Percentiles rank a stretch among this genome's conserved stretches.
These are phyloP conservation scores for Carex sylvatica DNA, from an alignment of 202 grass and related monocot genomes.

Conservation along the genomic window DNA sequence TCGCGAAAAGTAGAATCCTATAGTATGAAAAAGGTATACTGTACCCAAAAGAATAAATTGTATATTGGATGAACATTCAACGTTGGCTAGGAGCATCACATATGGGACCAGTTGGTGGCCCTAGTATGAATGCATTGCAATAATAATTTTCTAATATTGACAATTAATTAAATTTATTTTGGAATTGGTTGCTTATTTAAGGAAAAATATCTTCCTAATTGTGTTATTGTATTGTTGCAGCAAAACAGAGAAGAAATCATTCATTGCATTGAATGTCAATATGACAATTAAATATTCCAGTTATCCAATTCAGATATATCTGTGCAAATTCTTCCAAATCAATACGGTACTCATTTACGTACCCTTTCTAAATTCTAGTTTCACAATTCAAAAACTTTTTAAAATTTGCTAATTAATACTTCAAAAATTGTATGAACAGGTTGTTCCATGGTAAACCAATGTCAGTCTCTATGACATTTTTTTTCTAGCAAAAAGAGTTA, in stretches of 20 bases:
- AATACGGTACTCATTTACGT: not conserved
- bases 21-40: not conserved
- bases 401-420: not conserved
- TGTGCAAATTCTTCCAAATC: not conserved
- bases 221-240: not conserved
- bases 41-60: too few relatives aligned
- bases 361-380: not conserved
- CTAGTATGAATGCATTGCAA: not conserved
- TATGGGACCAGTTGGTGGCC: not conserved
- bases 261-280: slow-evolving; percentile 5
- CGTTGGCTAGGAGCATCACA: not conserved
- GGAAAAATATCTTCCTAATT: not conserved
- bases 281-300: slow-evolving; percentile 2
- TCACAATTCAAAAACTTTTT: not conserved
- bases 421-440: too few relatives aligned
- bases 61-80: too few relatives aligned
- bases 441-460: too few relatives aligned
- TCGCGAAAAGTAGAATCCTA: not conserved
- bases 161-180: not conserved
- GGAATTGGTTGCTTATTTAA: not conserved
- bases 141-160: not conserved
- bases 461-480: too few relatives aligned
- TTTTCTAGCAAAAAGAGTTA: not conserved
- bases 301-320: not conserved
- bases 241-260: not conserved